Evolutionary conservation across 1,139 yeast genomes (phyloP).

Genomic region (Yamadazyma sp.): DNA sequence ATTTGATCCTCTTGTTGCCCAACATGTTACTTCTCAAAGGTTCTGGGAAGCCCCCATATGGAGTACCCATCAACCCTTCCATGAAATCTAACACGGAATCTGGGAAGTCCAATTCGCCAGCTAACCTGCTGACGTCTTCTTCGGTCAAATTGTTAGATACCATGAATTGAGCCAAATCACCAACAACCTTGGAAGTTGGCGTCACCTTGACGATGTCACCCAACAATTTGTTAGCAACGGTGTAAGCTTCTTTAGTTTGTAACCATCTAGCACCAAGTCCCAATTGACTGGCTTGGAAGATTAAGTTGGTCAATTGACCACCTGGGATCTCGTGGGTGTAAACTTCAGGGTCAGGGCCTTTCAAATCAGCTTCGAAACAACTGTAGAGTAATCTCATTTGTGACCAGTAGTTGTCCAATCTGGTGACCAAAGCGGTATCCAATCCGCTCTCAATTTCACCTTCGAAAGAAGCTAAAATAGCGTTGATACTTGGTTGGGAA

Average conservation of each 20-base stretch:
- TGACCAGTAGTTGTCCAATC: slow-evolving; percentile 94
- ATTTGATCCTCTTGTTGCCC: slow-evolving; percentile 81
- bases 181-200: slow-evolving; percentile 98
- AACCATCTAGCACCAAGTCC: slow-evolving; percentile 96
- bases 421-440: slow-evolving; percentile 66
- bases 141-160: slow-evolving; percentile 86
- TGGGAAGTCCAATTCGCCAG: slow-evolving; percentile 93
- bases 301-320: slow-evolving; percentile 94
- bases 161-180: slow-evolving; percentile 98
- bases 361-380: slow-evolving; percentile 96
- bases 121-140: slow-evolving; percentile 85
- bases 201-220: slow-evolving; percentile 98
- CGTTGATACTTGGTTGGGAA: slow-evolving; percentile 95
- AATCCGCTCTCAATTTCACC: slow-evolving; percentile 82
- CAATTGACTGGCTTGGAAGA: slow-evolving; percentile 98
- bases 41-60: slow-evolving; percentile 99
- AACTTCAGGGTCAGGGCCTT: slow-evolving; percentile 99
- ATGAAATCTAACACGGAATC: slow-evolving; percentile 96
- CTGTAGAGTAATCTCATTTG: slow-evolving; percentile 96
- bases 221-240: slow-evolving; percentile 80
- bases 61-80: slow-evolving; percentile 99
- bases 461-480: slow-evolving; percentile 87
- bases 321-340: slow-evolving; percentile 99
- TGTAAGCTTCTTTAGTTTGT: slow-evolving; percentile 91
- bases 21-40: slow-evolving; percentile 90